phyloP scores from a whole-genome alignment of 2,329 filamentous ascomycete genomes.

The Madurella mycetomatis region DNA sequence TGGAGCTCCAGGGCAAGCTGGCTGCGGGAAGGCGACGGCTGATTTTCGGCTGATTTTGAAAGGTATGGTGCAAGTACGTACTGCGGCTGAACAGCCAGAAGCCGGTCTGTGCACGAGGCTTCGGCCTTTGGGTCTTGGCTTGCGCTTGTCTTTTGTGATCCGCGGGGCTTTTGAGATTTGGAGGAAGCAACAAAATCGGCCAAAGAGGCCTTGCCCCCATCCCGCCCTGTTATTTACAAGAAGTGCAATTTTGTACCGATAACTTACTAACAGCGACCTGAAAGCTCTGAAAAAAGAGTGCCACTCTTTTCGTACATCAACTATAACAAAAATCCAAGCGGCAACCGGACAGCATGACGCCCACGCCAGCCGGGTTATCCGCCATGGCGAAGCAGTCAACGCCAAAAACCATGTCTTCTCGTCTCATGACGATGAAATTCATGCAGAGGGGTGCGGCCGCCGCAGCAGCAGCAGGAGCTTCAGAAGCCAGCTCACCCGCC shows the following conservation, averaged over 20 bases:
- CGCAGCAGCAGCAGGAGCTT: constrained; percentile 27
- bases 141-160: not conserved
- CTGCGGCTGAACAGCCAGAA: not conserved
- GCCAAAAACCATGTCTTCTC: constrained; percentile 71
- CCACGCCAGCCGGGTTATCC: constrained; percentile 14
- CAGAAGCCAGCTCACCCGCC: constrained; percentile 38
- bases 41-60: constrained; percentile 13
- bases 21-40: constrained; percentile 14
- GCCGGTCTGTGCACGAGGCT: not conserved
- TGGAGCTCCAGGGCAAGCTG: constrained; percentile 7
- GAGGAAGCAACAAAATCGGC: no score
- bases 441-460: constrained; percentile 83
- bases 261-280: no score
- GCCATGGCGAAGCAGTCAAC: constrained; percentile 33
- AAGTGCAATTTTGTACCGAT: no score
- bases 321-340: not conserved
- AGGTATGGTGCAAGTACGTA: no score
- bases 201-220: no score
- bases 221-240: no score
- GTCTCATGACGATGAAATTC: constrained; percentile 92
- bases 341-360: constrained; percentile 19
- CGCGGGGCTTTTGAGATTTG: no score
- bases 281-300: no score
- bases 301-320: no score
- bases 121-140: not conserved